Evolutionary conservation across 371 early-diverging fungal species (phyloP).

Genomic region (Quaeritorhiza haematococci): DNA sequence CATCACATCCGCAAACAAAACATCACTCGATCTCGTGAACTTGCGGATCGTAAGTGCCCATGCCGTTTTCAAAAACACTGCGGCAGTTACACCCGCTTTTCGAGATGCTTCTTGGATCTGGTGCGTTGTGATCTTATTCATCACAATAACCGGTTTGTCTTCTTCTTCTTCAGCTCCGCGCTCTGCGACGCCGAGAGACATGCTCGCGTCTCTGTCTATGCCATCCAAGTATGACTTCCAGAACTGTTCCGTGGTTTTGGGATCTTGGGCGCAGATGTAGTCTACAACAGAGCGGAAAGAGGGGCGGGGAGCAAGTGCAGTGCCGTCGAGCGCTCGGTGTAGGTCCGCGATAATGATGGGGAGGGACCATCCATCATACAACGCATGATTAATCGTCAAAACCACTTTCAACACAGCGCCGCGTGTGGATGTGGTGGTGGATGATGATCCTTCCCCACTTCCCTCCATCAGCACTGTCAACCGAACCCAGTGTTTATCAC

Average conservation of each 20-base stretch:
- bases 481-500: conserved; percentile 5
- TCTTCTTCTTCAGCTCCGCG: no score
- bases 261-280: conserved; percentile 1
- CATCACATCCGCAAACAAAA: conserved; percentile 19
- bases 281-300: background rate
- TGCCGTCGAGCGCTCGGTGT: background rate
- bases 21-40: conserved; percentile 13
- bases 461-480: conserved; percentile 22
- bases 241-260: background rate
- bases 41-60: conserved; percentile 17
- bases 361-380: conserved; percentile 29
- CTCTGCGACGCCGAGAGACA: background rate
- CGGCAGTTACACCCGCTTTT: no score
- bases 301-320: background rate
- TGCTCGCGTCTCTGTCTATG: background rate
- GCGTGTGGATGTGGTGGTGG: no score
- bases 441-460: no score
- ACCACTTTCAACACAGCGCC: no score
- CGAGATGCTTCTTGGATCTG: background rate
- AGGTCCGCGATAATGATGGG: conserved; percentile 13
- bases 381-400: conserved; percentile 29
- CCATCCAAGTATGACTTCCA: conserved; percentile 9
- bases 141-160: background rate
- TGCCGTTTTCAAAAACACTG: conserved; percentile 10
- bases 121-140: background rate